Conservation (phyloP, 495 filamentous ascomycete genomes). For the Corynascus novoguineensis region DNA sequence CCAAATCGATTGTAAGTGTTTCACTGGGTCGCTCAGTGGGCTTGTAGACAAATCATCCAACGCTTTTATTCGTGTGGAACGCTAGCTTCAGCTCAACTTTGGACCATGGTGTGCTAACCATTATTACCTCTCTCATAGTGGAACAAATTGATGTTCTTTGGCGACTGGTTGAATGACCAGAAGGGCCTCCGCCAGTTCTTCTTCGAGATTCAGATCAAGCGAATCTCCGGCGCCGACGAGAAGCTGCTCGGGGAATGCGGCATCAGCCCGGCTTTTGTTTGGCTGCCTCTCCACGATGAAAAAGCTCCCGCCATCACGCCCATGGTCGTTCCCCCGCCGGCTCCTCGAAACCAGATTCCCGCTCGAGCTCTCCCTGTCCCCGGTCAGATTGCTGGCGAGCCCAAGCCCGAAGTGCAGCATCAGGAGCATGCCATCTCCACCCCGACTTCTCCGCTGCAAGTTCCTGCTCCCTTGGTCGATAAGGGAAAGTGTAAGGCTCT, state of each 20-base stretch:
- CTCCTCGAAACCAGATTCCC: neutral
- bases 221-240: conserved; percentile 22
- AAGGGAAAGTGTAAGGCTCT: conserved; percentile 13
- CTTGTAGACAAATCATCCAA: too few species aligned
- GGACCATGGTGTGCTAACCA: neutral
- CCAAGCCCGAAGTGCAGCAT: neutral
- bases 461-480: conserved; percentile 4
- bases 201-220: conserved; percentile 29
- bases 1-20: neutral
- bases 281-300: conserved; percentile 12
- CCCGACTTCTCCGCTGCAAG: neutral
- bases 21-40: neutral
- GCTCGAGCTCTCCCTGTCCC: conserved; percentile 7
- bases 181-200: conserved; percentile 17
- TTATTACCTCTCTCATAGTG: conserved; percentile 13
- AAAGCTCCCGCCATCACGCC: conserved; percentile 4
- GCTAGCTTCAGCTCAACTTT: neutral
- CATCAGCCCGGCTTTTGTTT: conserved; percentile 12
- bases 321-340: neutral
- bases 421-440: neutral
- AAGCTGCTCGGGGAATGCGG: conserved; percentile 13
- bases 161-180: conserved; percentile 18
- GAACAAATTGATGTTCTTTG: conserved; percentile 21
- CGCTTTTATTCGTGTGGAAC: neutral
- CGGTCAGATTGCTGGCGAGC: neutral